Evolutionary conservation across 331 rosid genomes (phyloP), one percentile per base, ranked within the genome.

Genomic region (Saraca asoca): DNA sequence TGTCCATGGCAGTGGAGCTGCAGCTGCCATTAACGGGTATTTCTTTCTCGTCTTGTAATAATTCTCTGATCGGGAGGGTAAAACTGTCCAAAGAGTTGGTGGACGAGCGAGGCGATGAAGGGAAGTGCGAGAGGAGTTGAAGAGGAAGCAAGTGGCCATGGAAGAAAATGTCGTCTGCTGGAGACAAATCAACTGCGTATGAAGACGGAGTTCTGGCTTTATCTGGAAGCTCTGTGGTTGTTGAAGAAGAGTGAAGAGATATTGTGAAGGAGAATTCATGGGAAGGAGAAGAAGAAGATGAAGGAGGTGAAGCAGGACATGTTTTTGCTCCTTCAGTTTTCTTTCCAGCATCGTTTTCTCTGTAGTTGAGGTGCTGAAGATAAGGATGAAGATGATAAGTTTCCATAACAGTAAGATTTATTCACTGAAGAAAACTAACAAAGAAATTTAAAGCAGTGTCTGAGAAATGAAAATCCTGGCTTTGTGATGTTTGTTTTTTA

Each of bases 61-160:
- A 31, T 9, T 81, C 83, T 62, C 43, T 70, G 54, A 78, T 63
- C 5, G 95, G 95, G 67, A 90, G 86, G 42, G 91, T 74, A 75
- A 87, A 86, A 72, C 85, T 86, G 56, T 94, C 92, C 35, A 80
- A 37, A 29, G 95, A 88, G 66, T 82, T 81, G 68, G 85, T 84
- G 41, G 98, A 94, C 44, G 95, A 81, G 70, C 95, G 92, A 24
- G 97, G 91, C 5, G 98, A 85, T 5, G 85, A 80, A 31, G 97
- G 85, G 53, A 88, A 85, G 69, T 94, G 98, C 31, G 99, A 81
- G 51, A 92, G 84, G 62, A 87, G 87, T 58, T 88, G 99, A 8
- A 94, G 88, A n/a, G 99, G 99, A 44, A 94, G 97, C 74, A 94
- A 76, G 77, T 90, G 99, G 34, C 99, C 99, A 18, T 88, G 99